phyloP scores from a whole-genome alignment of 177 flowering plant species.

The Vitis hybrid region DNA sequence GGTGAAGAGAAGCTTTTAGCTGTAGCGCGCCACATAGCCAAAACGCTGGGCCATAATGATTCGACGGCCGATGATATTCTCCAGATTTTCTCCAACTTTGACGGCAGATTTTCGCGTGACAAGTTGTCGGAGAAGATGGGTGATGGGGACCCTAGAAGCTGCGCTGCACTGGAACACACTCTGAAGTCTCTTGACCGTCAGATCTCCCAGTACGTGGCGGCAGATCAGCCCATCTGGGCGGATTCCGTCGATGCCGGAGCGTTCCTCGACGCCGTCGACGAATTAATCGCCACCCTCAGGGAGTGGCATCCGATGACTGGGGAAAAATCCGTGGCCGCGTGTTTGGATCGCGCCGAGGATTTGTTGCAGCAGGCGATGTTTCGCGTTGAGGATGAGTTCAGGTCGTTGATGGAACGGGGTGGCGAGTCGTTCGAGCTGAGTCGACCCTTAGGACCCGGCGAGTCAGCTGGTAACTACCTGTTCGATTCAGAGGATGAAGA shows the following conservation, averaged over 20 bases:
- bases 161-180: constrained; percentile 42
- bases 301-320: constrained; percentile 53
- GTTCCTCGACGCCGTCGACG: constrained; percentile 81
- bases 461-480: constrained; percentile 18
- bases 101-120: constrained; percentile 75
- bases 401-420: constrained; percentile 52
- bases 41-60: constrained; percentile 77
- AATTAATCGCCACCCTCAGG: constrained; percentile 43
- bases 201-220: constrained; percentile 54
- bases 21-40: constrained; percentile 90
- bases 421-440: constrained; percentile 49
- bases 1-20: constrained; percentile 89
- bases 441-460: constrained; percentile 20
- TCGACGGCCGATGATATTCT: constrained; percentile 84
- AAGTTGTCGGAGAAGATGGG: constrained; percentile 46
- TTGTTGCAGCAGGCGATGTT: constrained; percentile 73
- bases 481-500: constrained; percentile 54
- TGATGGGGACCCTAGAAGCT: constrained; percentile 32
- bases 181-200: constrained; percentile 58
- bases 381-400: constrained; percentile 73
- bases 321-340: constrained; percentile 51
- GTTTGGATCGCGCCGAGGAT: constrained; percentile 71
- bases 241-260: constrained; percentile 66
- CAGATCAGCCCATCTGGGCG: constrained; percentile 77
- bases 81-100: constrained; percentile 84